Evolutionary conservation across 2,329 filamentous ascomycete species (phyloP), one percentile per base, ranked within the genome.

Genomic region (Scytalidium lignicola): DNA sequence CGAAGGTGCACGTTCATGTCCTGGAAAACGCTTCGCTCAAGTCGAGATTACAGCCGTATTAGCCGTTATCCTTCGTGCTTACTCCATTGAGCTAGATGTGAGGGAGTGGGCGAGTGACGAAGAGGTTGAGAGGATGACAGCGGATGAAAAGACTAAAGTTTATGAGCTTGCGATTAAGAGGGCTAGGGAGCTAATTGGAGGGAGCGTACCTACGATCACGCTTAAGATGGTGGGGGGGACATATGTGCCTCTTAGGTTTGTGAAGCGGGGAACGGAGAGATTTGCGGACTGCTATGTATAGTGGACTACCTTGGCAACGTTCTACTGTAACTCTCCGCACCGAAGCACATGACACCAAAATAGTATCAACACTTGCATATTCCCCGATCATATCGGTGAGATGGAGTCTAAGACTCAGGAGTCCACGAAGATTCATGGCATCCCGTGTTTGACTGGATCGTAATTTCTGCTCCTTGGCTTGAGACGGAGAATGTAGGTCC

Each of bases 21-120:
- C 63, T 1, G 64, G 64, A 3, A 57, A 54, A 49, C 61, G 62
- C 41, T 65, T 66, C 56, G 62, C 63, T 10, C 55, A 62, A 18
- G 62, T 66, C 3, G 64, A 66, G 53, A 60, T 65, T 43, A 51
- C 57, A 18, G 58, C 59, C 22, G 46, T 59, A 2, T 41, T 65
- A 7, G 55, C 60, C 13, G n/a, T 46, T 1, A 50, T 57, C 12
- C 51, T 57, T 22, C 44, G 28, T 19, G 26, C 39, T 7, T 55
- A 51, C 21, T 45, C 46, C 9, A 46, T 55, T 4, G 54, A 56
- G 48, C 40, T 55, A 10, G 51, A 41, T 17, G 51, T 55, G 3
- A 39, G 42, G 6, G 51, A 55, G 32, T 63, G 58, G 58, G 62
- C 60, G 3, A 58, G 47, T 41, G 61, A 63, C 47, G 56, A 58